A percentile compares a stretch with the other conserved stretches of the same genome.
Conservation (phyloP, 106 monocot species). For the Allium fistulosum region DNA sequence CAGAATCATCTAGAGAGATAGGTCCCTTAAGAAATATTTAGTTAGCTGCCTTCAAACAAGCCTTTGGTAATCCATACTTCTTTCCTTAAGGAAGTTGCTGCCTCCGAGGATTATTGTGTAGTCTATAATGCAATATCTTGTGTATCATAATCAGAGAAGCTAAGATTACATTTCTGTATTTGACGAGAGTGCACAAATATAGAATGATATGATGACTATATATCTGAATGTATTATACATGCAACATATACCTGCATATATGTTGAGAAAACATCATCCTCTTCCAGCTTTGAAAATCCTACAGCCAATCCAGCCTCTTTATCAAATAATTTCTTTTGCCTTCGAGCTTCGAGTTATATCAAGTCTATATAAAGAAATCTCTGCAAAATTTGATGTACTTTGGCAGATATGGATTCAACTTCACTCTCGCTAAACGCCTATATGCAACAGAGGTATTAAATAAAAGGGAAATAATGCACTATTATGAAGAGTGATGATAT, state of each 20-base stretch:
- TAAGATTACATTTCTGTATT: too few relatives aligned
- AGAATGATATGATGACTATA: not conserved
- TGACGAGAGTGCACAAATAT: too few relatives aligned
- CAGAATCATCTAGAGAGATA: too few relatives aligned
- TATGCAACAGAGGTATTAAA: not conserved
- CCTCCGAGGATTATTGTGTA: too few relatives aligned
- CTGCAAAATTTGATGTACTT: conserved; percentile 56
- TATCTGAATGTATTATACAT: too few relatives aligned
- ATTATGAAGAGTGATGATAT: conserved; percentile 1
- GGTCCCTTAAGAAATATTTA: too few relatives aligned
- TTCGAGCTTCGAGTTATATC: conserved; percentile 59
- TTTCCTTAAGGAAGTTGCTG: too few relatives aligned
- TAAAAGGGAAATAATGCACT: not conserved
- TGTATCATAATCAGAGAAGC: too few relatives aligned
- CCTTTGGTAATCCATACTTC: too few relatives aligned
- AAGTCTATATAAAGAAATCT: conserved; percentile 66
- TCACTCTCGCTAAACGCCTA: conserved; percentile 63
- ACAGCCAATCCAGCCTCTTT: conserved; percentile 44
- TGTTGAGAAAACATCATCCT: conserved; percentile 70
- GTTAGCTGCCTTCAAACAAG: too few relatives aligned
- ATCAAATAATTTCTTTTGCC: conserved; percentile 42
- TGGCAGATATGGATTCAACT: conserved; percentile 46
- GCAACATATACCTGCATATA: conserved; percentile 52
- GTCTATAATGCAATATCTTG: too few relatives aligned
- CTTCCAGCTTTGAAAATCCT: conserved; percentile 48